Conservation (phyloP, 768 basidiomycete genomes). For the Daedaleopsis nitida region DNA sequence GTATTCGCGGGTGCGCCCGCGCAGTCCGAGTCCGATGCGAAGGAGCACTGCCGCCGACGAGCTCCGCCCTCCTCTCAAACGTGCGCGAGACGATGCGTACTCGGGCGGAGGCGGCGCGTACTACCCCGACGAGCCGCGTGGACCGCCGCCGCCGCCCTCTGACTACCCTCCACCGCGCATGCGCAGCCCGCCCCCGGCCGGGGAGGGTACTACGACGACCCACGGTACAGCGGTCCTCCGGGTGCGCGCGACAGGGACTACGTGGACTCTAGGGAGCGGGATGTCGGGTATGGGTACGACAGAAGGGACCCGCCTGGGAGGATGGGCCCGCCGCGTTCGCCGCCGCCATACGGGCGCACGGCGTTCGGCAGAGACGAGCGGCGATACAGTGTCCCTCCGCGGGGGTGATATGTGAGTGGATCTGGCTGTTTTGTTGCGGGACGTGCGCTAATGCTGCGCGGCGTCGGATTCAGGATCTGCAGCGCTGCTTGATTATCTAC, state of each 20-base stretch:
- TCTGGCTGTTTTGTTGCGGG: neutral
- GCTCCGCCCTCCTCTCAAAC: conserved; percentile 30
- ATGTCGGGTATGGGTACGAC: conserved; percentile 22
- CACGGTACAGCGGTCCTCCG: conserved; percentile 18
- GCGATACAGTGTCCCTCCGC: conserved; percentile 19
- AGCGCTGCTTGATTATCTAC: no score
- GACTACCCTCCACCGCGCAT: conserved; percentile 16
- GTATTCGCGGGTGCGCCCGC: conserved; percentile 28
- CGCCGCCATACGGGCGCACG: conserved; percentile 21
- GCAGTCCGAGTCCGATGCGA: conserved; percentile 30
- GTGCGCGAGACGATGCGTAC: conserved; percentile 28
- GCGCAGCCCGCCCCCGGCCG: conserved; percentile 18
- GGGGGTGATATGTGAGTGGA: neutral
- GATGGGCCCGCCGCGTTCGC: conserved; percentile 24
- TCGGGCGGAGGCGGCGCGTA: neutral
- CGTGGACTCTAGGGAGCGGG: conserved; percentile 15
- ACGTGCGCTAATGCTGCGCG: no score
- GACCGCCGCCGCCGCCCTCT: neutral
- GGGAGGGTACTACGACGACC: conserved; percentile 25
- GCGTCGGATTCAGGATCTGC: no score
- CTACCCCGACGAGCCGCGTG: conserved; percentile 15
- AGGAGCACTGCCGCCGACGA: conserved; percentile 23
- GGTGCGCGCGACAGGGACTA: conserved; percentile 21
- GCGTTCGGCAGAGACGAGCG: conserved; percentile 26
- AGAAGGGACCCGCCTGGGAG: conserved; percentile 14